Conservation (phyloP, 73 alveolate species). For the Effrenium voratum region DNA sequence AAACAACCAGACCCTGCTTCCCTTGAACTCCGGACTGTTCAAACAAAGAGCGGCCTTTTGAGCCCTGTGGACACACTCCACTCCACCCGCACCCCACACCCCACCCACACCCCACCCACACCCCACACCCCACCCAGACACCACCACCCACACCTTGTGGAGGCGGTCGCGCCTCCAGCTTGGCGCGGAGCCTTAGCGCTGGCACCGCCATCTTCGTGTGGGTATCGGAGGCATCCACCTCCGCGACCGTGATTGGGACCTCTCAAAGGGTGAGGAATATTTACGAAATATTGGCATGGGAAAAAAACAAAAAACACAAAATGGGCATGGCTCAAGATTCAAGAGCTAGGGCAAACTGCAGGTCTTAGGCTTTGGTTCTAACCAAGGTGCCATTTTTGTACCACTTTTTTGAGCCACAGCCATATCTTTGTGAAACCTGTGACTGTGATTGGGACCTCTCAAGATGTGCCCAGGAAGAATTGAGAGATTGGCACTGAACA, state of each 20-base stretch:
- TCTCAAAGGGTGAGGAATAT: neutral
- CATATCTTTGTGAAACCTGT: neutral
- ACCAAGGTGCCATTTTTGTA: neutral
- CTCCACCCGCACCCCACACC: neutral
- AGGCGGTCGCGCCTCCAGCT: neutral
- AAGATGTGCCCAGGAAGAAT: too few species aligned
- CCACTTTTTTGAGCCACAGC: neutral
- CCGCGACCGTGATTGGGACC: too few species aligned
- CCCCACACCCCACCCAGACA: neutral
- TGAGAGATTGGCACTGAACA: too few species aligned
- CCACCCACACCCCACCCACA: neutral
- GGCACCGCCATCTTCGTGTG: neutral
- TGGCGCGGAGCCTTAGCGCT: constrained; percentile 4
- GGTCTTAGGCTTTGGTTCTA: neutral
- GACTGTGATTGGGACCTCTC: too few species aligned
- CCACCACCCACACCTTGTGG: neutral
- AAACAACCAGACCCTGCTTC: neutral
- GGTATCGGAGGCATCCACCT: neutral
- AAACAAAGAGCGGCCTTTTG: neutral
- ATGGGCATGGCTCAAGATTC: neutral
- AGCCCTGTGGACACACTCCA: neutral
- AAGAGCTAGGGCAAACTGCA: too few species aligned
- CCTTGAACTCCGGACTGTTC: neutral
- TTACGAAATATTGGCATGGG: neutral
- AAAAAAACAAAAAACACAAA: neutral